These are phyloP conservation scores for Phytophthora idaei DNA, from an alignment of 352 stramenopile genomes.

Conservation along the genomic window DNA sequence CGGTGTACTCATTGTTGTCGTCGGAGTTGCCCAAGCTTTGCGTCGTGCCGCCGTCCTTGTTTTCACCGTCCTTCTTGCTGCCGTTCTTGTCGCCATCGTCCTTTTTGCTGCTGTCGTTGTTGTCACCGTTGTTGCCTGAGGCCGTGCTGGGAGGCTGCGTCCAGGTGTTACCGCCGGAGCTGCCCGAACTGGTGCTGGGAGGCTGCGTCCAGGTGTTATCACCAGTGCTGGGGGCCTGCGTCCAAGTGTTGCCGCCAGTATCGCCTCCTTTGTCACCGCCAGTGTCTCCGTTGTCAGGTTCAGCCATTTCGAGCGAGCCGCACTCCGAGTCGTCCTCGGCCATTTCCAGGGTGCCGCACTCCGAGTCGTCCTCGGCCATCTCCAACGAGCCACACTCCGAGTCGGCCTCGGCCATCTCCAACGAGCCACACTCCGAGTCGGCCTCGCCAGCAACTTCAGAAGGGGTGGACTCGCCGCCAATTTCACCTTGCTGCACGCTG, in stretches of 20 bases:
- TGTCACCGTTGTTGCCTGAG: background rate
- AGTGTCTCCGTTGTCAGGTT: constrained; percentile 5
- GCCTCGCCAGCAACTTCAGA: too few species aligned
- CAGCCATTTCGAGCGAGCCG: constrained; percentile 38
- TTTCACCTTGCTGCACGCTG: background rate
- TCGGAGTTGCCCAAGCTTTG: constrained; percentile 2
- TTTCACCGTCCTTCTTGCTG: background rate
- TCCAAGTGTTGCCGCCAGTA: background rate
- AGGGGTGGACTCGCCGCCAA: background rate
- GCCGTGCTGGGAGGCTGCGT: constrained; percentile 7
- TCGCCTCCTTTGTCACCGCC: background rate
- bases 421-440: constrained; percentile 18
- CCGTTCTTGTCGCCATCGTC: background rate
- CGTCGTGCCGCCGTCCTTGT: background rate
- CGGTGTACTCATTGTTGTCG: constrained; percentile 26
- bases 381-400: constrained; percentile 28
- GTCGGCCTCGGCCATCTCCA: constrained; percentile 20
- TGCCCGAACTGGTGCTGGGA: background rate
- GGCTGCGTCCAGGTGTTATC: constrained; percentile 10
- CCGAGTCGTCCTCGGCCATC: constrained; percentile 20
- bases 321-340: constrained; percentile 32
- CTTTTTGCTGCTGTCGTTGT: background rate
- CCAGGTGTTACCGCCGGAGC: constrained; percentile 6
- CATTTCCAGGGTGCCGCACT: constrained; percentile 5
- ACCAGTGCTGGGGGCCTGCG: too few species aligned